Conservation (phyloP, 495 filamentous ascomycete species). For the Neurospora pannonica region DNA sequence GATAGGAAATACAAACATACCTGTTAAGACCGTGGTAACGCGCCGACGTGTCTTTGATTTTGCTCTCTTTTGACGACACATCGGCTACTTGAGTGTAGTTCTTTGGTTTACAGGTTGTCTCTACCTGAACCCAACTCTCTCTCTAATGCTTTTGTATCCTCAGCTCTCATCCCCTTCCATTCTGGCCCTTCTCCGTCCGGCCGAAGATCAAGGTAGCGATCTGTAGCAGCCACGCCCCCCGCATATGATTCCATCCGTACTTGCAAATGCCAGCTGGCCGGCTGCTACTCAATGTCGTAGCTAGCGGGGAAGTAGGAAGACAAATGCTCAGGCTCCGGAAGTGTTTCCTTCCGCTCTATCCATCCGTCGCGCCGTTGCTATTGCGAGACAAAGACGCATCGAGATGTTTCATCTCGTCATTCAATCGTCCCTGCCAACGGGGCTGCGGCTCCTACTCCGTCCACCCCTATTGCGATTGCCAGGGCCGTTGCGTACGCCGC, state of each 20-base stretch:
- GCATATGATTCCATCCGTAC: not conserved
- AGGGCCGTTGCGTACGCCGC: slow-evolving; percentile 24
- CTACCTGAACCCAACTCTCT: not conserved
- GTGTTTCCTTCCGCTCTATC: not conserved
- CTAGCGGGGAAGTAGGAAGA: not conserved
- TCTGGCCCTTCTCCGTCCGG: not conserved
- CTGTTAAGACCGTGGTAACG: slow-evolving; percentile 2
- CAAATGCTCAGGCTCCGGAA: slow-evolving; percentile 19
- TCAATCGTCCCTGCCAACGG: slow-evolving; percentile 14
- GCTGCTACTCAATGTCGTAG: not conserved
- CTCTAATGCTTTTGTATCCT: not conserved
- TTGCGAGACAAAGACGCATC: not conserved
- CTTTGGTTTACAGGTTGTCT: not conserved
- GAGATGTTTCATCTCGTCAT: not conserved
- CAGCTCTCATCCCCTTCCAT: not conserved
- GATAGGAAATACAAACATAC: not conserved
- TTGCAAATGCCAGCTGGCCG: not conserved
- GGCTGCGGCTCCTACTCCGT: slow-evolving; percentile 33
- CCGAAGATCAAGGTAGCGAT: not conserved
- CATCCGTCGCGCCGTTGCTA: not conserved
- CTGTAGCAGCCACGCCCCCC: not conserved
- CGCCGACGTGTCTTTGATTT: slow-evolving; percentile 12
- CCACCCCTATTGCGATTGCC: slow-evolving; percentile 34
- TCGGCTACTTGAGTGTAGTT: slow-evolving; percentile 7
- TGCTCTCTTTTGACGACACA: slow-evolving; percentile 5